Base-by-base conservation (phyloP, 2,329 filamentous ascomycete genomes). In the Lomentospora prolificans region DNA sequence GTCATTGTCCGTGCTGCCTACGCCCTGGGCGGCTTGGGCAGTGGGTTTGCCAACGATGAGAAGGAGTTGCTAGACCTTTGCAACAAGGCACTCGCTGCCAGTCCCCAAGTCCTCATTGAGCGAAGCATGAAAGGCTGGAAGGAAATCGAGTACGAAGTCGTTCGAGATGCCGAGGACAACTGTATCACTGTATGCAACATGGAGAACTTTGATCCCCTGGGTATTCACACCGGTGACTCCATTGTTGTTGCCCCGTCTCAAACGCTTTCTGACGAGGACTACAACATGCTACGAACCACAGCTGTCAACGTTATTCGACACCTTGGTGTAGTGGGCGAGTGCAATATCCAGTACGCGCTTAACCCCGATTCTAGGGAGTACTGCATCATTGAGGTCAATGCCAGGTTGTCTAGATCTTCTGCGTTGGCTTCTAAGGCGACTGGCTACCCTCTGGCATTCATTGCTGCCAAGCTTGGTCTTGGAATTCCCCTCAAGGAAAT, bases 121-220 rank as follows among this genome's bases (percentile, higher is more conserved):
- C 85, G 89, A 70, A 95, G 90, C 75, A 97, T 99, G 92, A 97
- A 97, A 76, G 94, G 94, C 58, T 99, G 94, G 94, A 99, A 99
- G 72, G 94, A 99, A 72, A 95, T 97, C 60, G 94, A 99, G 71
- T 99, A 97, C 67, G 94, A 99, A 71, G 94, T 97, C 59, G 94
- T 99, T 41, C 87, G 94, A 65, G 94, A 97, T 75, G 87, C 85
- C 57, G 85, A 90, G 64, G 91, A 99, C 75, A 97, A 97, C 79
- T 99, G 94, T 70, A 97, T 99, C 69, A 99, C 94, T 5, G 94
- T 99, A 59, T 99, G 94, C 72, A 99, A 99, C 77, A 97, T 99
- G 94, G 94, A 99, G 76, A 99, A 99, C 75, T 99, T 99, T 66
- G 94, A 99, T 70, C 94, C 94, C 56, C 84, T 99, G 1, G 94